Conservation (phyloP, 2,329 filamentous ascomycete species). For the Emergomyces orientalis region DNA sequence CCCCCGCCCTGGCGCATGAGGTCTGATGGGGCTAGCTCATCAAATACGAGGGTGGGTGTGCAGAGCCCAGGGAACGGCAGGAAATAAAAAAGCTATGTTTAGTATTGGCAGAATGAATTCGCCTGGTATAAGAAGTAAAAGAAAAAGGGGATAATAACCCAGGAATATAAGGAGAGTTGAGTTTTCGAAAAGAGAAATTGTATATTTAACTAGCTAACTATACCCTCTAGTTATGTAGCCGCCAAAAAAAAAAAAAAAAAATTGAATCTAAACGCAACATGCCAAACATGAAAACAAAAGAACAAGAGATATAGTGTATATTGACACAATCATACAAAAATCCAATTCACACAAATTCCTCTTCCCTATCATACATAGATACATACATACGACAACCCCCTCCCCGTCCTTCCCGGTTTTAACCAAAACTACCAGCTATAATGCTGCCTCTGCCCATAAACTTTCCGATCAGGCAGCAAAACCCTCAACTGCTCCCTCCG, state of each 20-base stretch:
- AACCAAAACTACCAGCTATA: conserved; percentile 65
- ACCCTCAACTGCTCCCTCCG: conserved; percentile 71
- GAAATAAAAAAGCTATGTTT: neutral
- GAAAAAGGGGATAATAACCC: neutral
- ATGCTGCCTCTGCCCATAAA: conserved; percentile 78
- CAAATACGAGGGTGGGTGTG: no score
- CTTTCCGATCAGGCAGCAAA: conserved; percentile 73
- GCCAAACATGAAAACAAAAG: neutral
- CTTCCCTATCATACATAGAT: conserved; percentile 8
- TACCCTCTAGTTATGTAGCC: no score
- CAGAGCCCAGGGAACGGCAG: no score
- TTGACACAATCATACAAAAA: neutral
- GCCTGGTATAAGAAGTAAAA: neutral
- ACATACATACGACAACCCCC: neutral
- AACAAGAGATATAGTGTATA: neutral
- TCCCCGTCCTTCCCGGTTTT: neutral
- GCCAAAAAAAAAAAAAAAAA: neutral
- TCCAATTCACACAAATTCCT: neutral
- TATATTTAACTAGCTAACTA: no score
- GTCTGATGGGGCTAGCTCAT: no score
- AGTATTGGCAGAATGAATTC: neutral
- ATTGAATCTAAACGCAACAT: neutral
- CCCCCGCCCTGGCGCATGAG: no score
- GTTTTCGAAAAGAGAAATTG: no score
- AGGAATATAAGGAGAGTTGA: no score